These are phyloP conservation scores for Rossbeevera mucosa DNA, from an alignment of 768 basidiomycete species.

Conservation along the genomic window DNA sequence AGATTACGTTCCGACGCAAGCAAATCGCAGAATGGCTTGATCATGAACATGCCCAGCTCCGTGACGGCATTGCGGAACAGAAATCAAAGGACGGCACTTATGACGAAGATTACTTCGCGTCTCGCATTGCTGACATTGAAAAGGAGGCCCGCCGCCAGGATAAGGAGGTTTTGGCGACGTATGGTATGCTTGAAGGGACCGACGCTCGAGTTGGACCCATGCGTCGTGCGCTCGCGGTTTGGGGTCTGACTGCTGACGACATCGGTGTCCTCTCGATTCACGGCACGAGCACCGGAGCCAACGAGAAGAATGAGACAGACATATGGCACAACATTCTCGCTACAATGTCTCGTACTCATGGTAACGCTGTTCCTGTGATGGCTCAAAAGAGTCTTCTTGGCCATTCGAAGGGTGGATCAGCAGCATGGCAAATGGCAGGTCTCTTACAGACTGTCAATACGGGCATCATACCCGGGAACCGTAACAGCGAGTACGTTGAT, in stretches of 20 bases:
- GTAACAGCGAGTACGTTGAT: constrained; percentile 84
- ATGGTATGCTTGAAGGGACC: constrained; percentile 89
- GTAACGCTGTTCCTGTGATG: constrained; percentile 96
- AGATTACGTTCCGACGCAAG: constrained; percentile 89
- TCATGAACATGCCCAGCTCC: constrained; percentile 82
- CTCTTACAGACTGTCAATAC: constrained; percentile 79
- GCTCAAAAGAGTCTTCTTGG: constrained; percentile 97
- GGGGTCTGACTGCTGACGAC: constrained; percentile 92
- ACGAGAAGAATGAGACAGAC: constrained; percentile 95
- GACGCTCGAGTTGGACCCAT: constrained; percentile 87
- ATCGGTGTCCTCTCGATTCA: constrained; percentile 88
- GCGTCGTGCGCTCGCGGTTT: constrained; percentile 92
- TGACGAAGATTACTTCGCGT: constrained; percentile 67
- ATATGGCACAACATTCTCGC: constrained; percentile 96
- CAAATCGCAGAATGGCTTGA: constrained; percentile 94
- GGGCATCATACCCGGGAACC: constrained; percentile 91
- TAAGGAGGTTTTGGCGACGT: constrained; percentile 86
- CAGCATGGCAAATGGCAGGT: constrained; percentile 95
- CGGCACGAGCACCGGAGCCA: constrained; percentile 83
- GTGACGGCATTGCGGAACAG: constrained; percentile 66
- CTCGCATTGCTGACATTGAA: constrained; percentile 81
- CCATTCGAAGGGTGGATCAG: constrained; percentile 98
- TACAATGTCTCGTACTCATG: constrained; percentile 82
- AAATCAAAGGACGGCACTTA: constrained; percentile 48
- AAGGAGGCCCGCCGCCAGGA: constrained; percentile 89